Conservation (phyloP, 1,139 yeast genomes). For the Taiozyma sp. region DNA sequence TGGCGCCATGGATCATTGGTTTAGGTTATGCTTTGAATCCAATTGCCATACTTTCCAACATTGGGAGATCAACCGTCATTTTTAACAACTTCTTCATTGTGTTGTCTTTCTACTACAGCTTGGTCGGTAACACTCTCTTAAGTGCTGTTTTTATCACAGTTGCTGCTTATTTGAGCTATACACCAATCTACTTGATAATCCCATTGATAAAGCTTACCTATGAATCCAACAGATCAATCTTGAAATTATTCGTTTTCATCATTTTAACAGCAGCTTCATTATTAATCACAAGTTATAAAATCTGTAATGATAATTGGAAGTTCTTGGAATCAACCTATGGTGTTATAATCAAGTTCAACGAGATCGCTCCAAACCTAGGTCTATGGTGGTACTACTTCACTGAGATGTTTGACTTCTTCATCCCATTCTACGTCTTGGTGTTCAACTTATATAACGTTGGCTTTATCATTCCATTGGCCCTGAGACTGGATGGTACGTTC, state of each 20-base stretch:
- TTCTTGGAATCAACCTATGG: slow-evolving; percentile 62
- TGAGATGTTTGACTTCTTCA: slow-evolving; percentile 88
- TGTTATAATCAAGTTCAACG: slow-evolving; percentile 52
- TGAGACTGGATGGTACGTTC: slow-evolving; percentile 70
- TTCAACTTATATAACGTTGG: slow-evolving; percentile 73
- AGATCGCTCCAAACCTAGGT: slow-evolving; percentile 71
- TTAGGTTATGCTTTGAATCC: slow-evolving; percentile 79
- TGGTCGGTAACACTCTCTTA: slow-evolving; percentile 34
- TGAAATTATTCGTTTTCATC: slow-evolving; percentile 8
- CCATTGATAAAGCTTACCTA: slow-evolving; percentile 41
- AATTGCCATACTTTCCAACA: slow-evolving; percentile 56
- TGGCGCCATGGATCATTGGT: slow-evolving; percentile 42
- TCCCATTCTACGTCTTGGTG: slow-evolving; percentile 75
- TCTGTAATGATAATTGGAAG: slow-evolving; percentile 39
- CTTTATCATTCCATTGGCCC: slow-evolving; percentile 67
- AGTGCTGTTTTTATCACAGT: slow-evolving; percentile 53
- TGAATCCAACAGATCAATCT: slow-evolving; percentile 7
- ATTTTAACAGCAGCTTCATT: slow-evolving; percentile 29
- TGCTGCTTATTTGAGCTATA: slow-evolving; percentile 60
- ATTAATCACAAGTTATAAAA: slow-evolving; percentile 33
- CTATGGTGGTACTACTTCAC: slow-evolving; percentile 98
- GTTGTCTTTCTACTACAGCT: slow-evolving; percentile 42
- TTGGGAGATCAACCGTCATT: slow-evolving; percentile 62
- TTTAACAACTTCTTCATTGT: slow-evolving; percentile 56
- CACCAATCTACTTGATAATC: slow-evolving; percentile 50